Evolutionary conservation across 495 filamentous ascomycete genomes (phyloP), one percentile per base, ranked within the genome.

Genomic region (Apodospora peruviana): DNA sequence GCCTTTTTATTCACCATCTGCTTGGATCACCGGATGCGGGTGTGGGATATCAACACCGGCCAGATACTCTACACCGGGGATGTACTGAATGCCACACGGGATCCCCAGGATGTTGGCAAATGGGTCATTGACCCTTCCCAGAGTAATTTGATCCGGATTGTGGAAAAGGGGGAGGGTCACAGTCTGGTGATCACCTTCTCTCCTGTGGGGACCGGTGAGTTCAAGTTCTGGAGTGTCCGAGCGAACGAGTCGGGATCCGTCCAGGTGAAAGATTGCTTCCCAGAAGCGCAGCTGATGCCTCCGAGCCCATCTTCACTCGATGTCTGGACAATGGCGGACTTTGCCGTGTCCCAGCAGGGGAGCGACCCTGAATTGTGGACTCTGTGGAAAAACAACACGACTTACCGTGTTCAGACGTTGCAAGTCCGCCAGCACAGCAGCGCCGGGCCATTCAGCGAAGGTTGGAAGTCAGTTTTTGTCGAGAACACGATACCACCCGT

Each of bases 141-240:
- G 75, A 66, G 74, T 66, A 66, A 85, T 72, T 52, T 97, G 23
- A 76, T 96, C 37, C 79, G 81, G 44, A 77, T 96, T 12, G 73
- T 91, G 45, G 79, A 85, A 35, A 72, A 80, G 40, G 77, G 74
- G 19, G 77, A 70, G 22, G 83, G 88, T 48, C 71, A 76, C 37
- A 89, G 88, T 55, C 77, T 87, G 49, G 78, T 90, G 18, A 81
- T 87, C 19, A 91, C 89, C 11, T 96, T 88, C 64, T 95, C 90
- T 25, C 90, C 93, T 8, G 74, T 90, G 57, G 82, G 87, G 49
- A 74, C 90, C 60, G 88, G 89, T 20, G 83, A 90, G 54, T 96
- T 99, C 78, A 97, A 96, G 66, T 91, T 99, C 67, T 99, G 91
- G 89, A 83, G 79, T 43, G 77, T 90, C 2, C 75, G 77, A 47